Base-by-base conservation (phyloP, 2,329 filamentous ascomycete species). In the Diaporthe citrichinensis region DNA sequence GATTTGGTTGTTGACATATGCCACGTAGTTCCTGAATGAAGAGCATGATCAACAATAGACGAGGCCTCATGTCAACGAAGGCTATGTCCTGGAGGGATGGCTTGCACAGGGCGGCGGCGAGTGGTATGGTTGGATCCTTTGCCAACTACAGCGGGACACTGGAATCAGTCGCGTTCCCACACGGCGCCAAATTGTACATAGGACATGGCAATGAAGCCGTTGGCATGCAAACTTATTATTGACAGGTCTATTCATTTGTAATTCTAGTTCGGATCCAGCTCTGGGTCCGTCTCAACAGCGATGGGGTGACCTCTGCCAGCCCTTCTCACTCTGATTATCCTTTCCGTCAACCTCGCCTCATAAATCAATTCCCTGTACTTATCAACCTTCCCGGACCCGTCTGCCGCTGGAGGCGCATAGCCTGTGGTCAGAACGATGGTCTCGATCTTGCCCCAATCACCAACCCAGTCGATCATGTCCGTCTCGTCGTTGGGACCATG, bases 401-500 rank as follows among this genome's bases (percentile, higher is more conserved):
- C 82, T 2, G 79, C 77, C 14, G 85, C 79, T 1, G 78, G 82
- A 23, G 58, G 53, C 8, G 46, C 46, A 78, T 87, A 88, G 1
- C 89, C 89, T 0, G 86, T 84, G 36, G 80, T 83, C 73, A 91
- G 83, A 44, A 86, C 81, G 73, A 91, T 78, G 14, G 82, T 82
- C 0, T 83, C 84, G 3, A 91, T 82, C 80, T 90, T 90, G 36
- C 89, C 87, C 89, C 89, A 91, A 55, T 86, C 83, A 5, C 84
- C 85, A 0, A 82, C 83, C 90, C 90, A 92, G 78, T 92, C 90
- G 14, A 91, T 84, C 51, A 81, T 84, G 72, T 89, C 87, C 51
- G 86, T 85, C 41, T 86, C 86, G n/a, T 49, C 71, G 12, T 39
- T n/a, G 12, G 44, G 71, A 5, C 75, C 73, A 41, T 74, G 71